Percentiles rank a stretch among this genome's conserved stretches.
Conservation (phyloP, 208 protist species). For the Trypanosoma conorhini region DNA sequence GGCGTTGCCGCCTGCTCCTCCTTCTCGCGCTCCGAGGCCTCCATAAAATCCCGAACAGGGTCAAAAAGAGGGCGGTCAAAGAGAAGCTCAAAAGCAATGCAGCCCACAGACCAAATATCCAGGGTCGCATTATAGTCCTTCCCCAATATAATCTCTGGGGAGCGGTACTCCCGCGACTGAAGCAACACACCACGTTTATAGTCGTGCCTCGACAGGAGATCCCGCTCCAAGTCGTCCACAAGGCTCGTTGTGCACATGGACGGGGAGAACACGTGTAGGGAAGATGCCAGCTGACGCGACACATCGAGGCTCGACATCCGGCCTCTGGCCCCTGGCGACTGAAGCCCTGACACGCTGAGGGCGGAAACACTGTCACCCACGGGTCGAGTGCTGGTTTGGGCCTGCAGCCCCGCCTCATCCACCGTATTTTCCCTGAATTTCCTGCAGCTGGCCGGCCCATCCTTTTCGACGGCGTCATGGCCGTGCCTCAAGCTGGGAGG, state of each 20-base stretch:
- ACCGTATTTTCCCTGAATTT: background rate
- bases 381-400: background rate
- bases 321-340: background rate
- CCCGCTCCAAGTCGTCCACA: conserved; percentile 35
- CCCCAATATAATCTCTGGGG: conserved; percentile 77
- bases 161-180: conserved; percentile 83
- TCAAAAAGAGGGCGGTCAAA: conserved; percentile 71
- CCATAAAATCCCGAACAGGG: conserved; percentile 18
- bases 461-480: background rate
- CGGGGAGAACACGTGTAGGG: background rate
- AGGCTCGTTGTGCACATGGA: background rate
- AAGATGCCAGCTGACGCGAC: background rate
- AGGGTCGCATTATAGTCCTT: conserved; percentile 51
- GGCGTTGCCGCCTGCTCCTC: background rate
- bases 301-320: background rate
- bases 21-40: background rate
- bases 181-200: conserved; percentile 46
- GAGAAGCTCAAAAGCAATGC: conserved; percentile 82
- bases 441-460: background rate
- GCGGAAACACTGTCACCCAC: background rate
- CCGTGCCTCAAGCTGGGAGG: conserved; percentile 21
- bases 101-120: conserved; percentile 81
- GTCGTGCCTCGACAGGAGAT: conserved; percentile 39
- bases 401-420: background rate
- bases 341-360: background rate